Conservation (phyloP, 306 rosid species). For the Cajanus cajan region DNA sequence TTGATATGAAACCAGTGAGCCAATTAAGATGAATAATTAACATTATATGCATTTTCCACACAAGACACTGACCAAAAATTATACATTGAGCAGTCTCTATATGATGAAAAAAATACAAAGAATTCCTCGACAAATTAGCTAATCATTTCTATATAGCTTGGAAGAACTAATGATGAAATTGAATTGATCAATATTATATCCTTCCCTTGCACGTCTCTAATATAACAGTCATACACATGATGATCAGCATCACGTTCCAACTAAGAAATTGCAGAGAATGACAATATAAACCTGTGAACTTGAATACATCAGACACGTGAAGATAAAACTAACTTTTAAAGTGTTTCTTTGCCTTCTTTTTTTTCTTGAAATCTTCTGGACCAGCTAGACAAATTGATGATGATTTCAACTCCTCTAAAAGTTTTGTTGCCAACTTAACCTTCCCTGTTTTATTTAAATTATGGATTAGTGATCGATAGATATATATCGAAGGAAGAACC, state of each 20-base stretch:
- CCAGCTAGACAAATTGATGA: slow-evolving; percentile 48
- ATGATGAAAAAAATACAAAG: neutral
- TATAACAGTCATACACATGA: neutral
- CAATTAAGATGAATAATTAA: neutral
- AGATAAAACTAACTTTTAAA: neutral
- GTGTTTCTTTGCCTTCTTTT: slow-evolving; percentile 35
- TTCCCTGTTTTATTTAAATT: slow-evolving; percentile 60
- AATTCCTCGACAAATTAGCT: neutral
- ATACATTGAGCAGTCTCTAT: neutral
- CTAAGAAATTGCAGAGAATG: neutral
- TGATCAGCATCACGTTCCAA: neutral
- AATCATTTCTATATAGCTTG: neutral
- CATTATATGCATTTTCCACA: neutral
- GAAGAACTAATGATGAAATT: neutral
- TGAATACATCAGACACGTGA: slow-evolving; percentile 7
- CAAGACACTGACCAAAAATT: neutral
- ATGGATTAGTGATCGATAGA: slow-evolving; percentile 53
- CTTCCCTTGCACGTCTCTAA: slow-evolving; percentile 5
- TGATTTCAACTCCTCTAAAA: slow-evolving; percentile 66
- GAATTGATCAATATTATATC: slow-evolving; percentile 5
- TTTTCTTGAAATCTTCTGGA: slow-evolving; percentile 52
- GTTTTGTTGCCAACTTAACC: slow-evolving; percentile 56
- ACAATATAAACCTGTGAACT: neutral
- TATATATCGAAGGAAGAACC: slow-evolving; percentile 57
- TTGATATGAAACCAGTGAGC: neutral